Base-by-base conservation (phyloP, 202 grass and related monocot species). In the Digitaria exilis region DNA sequence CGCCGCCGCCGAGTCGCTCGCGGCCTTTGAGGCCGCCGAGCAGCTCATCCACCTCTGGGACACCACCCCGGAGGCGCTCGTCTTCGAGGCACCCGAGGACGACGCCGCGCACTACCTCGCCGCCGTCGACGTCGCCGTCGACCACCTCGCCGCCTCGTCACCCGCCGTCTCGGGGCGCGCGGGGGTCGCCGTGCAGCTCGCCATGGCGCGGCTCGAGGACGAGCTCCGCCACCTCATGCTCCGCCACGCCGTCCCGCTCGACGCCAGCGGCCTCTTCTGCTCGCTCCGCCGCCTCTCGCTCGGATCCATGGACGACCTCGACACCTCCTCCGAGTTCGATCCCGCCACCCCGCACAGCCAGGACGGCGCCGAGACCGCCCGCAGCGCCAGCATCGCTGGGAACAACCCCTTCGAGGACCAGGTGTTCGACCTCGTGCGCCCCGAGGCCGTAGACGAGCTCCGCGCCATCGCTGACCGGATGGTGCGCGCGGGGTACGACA, bases 131-230 rank as follows among this genome's bases (percentile, higher is more conserved):
- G 83, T 85, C 76, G 83, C 81, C 80, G 55, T 95, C 35, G 87
- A 83, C 64, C 61, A 71, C 64, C 81, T 71, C 46, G 25, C 69
- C 4, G 7, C 28, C 56, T 2, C 56, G 24, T 28, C 11, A 24
- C 12, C 28, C 28, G 34, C 61, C 39, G 84, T 58, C 75, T 65
- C 71, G 16, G 52, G 44, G 16, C 84, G 84, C 26, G 90, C 90
- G 4, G 90, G 89, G 28, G 80, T 84, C 58, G 89, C 77, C 15
- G 87, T 98, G 35, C 96, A 98, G 87, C 89, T 95, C 17, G 87
- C 96, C 72, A 98, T 98, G 96, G 72, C 85, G 30, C 87, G 96
- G 16, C 87, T 98, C 17, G 96, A 96, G 90, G 96, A 96, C 80
- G 96, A 98, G 82, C 85, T 96, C 78, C 96, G 90, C 57, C 89